Evolutionary conservation across 1,284 basidiomycete genomes (phyloP).

Genomic region (Afroboletus lepidellus): DNA sequence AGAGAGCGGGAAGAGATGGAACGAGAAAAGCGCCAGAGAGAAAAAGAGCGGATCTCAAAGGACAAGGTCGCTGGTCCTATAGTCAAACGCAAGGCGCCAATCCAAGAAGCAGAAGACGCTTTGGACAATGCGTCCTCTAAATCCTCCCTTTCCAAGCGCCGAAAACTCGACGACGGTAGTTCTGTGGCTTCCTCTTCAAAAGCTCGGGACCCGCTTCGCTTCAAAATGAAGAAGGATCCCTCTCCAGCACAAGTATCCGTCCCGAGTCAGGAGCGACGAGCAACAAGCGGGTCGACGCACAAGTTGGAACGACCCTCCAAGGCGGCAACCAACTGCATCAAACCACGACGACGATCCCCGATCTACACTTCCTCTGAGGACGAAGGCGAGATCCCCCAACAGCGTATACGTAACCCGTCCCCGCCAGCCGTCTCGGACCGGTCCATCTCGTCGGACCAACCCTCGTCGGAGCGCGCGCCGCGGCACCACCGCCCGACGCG

Average conservation of each 20-base stretch:
- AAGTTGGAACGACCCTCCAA: constrained; percentile 29
- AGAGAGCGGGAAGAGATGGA: constrained; percentile 29
- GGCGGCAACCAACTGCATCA: constrained; percentile 26
- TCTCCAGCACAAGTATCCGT: constrained; percentile 21
- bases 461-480: constrained; percentile 9
- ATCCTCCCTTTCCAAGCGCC: constrained; percentile 37
- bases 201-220: constrained; percentile 28
- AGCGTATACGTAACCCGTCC: constrained; percentile 27
- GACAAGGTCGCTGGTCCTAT: constrained; percentile 17
- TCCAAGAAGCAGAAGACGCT: constrained; percentile 27
- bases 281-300: constrained; percentile 19
- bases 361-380: constrained; percentile 66
- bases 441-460: constrained; percentile 30
- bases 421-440: constrained; percentile 30
- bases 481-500: constrained; percentile 28
- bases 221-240: constrained; percentile 38
- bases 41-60: constrained; percentile 27
- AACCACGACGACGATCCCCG: constrained; percentile 44
- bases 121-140: constrained; percentile 21
- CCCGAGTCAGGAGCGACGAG: constrained; percentile 21
- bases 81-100: constrained; percentile 39
- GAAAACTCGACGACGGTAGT: constrained; percentile 38
- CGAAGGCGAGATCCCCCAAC: constrained; percentile 40
- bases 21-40: constrained; percentile 22
- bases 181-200: constrained; percentile 16